Evolutionary conservation across 495 filamentous ascomycete species (phyloP), one percentile per base, ranked within the genome.

Genomic region (Penicillium soppii): DNA sequence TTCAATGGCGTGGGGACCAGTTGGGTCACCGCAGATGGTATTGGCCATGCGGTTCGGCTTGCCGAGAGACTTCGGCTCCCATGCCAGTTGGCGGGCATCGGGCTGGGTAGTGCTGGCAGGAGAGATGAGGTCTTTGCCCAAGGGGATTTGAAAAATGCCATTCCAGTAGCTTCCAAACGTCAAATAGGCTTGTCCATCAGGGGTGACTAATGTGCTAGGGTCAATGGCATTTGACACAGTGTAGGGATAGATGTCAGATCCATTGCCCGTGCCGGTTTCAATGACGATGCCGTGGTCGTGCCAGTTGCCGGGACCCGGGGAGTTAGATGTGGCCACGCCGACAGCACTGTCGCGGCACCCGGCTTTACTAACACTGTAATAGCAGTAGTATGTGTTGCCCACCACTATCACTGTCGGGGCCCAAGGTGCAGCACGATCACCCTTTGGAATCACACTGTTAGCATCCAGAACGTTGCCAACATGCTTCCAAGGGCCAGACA

Each of bases 141-240:
- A 73, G 5, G 75, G 63, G 5, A 85, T 79, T 61, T 88, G 84
- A 68, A 82, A 85, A 47, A 90, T 77, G 41, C 85, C 84, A 8
- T 72, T 70, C 87, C 87, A 92, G 67, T 87, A 92, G 32, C 76
- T 82, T 12, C 88, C 88, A 43, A 85, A 92, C 17, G 71, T 82
- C 43, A 91, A 65, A 52, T 80, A 82, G 32, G 78, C 79, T 0
- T 67, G 57, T 7, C 73, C 74, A 17, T 72, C 69, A 1, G 58
- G 53, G 3, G 64, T 61, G n/a, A 74, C 23, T 41, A 90, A 57
- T 0, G 87, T 66, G 53, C 82, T 85, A 0, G 77, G 67, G 55
- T 92, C 88, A 56, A 92, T 91, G n/a, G 86, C 82, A 53, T 91
- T 90, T 58, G 85, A 87, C 2, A 66, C 63, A 0, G 77, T 53